Evolutionary conservation across 495 filamentous ascomycete species (phyloP), one percentile per base, ranked within the genome.

Genomic region (Elasticomyces elasticus): DNA sequence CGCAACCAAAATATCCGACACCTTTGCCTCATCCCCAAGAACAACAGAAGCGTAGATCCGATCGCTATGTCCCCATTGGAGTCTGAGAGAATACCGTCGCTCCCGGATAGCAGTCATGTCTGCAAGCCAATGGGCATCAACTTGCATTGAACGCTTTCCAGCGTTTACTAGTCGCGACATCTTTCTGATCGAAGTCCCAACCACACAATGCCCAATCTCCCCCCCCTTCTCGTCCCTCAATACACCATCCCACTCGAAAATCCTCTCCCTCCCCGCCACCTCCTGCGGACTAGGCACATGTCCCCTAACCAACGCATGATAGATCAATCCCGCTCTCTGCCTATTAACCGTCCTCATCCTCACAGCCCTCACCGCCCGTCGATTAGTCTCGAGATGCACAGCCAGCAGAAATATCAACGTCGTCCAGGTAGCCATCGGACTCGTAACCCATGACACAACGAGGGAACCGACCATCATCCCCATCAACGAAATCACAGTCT

Each of bases 381-480:
- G 91, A 69, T 96, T 98, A 45, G 82, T 85, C 51, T 73, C 72
- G 28, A 96, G 76, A 65, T 96, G 91, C 17, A 86, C 65, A 17
- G 76, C 70, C 15, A 94, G 76, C 15, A 98, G 77, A 11, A 79
- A 41, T 3, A 90, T 62, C 59, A 95, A 80, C 28, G 79, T 73
- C n/a, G 73, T 64, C 86, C 87, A 94, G 7, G 90, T 94, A 31
- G 82, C 78, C 17, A 74, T 65, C 58, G 80, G 79, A 23, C 83
- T 78, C 33, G 84, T 81, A 13, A 95, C 78, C 58, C 77, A 70
- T 4, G 85, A 82, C 10, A 97, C 84, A 6, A 96, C 81, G 17
- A 94, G 54, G 49, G 82, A 91, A 0, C 91, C 91, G 20, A 76
- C 84, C 53, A 95, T 74, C 88, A 95, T 92, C 0, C 91, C 91